phyloP scores from a whole-genome alignment of 179 eudicot genomes.

The Spergularia azorica region DNA sequence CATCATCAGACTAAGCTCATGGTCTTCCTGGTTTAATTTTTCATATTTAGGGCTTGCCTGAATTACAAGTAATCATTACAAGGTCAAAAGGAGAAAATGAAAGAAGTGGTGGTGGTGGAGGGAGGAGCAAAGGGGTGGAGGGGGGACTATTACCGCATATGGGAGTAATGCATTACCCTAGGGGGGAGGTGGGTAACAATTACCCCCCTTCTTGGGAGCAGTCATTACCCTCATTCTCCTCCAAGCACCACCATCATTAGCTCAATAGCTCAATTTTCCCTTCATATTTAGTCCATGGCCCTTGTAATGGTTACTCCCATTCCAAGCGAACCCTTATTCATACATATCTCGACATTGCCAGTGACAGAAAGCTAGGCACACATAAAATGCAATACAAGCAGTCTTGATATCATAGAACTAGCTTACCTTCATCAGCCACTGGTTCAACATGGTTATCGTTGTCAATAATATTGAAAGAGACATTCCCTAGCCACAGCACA shows the following conservation, averaged over 20 bases:
- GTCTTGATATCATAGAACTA: slow-evolving; percentile 5
- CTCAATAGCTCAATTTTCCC: no score
- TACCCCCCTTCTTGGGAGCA: no score
- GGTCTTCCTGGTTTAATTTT: not conserved
- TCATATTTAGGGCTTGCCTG: not conserved
- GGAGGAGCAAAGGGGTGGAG: no score
- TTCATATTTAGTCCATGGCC: no score
- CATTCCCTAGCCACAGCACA: slow-evolving; percentile 90
- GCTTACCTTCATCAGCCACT: slow-evolving; percentile 80
- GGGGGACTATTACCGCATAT: no score
- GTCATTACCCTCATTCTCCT: no score
- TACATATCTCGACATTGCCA: not conserved
- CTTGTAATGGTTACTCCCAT: no score
- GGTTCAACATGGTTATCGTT: slow-evolving; percentile 90
- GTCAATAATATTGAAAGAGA: slow-evolving; percentile 70
- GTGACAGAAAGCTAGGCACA: not conserved
- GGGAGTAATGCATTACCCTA: no score
- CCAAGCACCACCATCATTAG: no score
- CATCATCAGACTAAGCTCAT: not conserved
- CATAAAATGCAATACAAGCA: not conserved
- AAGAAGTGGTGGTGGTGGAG: no score
- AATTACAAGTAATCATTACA: not conserved
- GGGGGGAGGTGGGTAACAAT: no score
- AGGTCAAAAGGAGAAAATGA: no score
- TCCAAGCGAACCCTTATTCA: not conserved